These are phyloP conservation scores for Tuber borchii DNA, from an alignment of 495 filamentous ascomycete species.

Conservation along the genomic window DNA sequence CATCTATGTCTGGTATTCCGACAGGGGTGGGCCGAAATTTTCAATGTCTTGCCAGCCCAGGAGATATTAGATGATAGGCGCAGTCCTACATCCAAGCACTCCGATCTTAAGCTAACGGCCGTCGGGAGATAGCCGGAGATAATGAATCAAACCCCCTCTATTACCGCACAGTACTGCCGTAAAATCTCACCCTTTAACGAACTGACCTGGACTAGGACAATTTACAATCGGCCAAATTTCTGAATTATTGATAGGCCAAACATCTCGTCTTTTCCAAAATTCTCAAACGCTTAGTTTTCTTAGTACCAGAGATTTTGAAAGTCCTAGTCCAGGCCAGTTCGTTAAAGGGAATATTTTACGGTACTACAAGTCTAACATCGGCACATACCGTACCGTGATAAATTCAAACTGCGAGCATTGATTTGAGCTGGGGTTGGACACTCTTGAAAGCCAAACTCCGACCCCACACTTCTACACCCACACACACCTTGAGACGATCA, in stretches of 20 bases:
- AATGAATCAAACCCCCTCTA: background rate
- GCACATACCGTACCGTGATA: background rate
- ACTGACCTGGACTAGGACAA: no score
- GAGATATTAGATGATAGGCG: background rate
- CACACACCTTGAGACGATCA: background rate
- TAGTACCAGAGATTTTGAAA: no score
- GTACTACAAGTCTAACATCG: background rate
- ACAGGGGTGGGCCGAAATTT: no score
- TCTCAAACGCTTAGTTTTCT: no score
- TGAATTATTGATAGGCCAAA: no score
- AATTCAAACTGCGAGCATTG: background rate
- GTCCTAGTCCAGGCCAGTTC: no score
- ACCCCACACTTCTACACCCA: background rate
- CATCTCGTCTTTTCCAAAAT: no score
- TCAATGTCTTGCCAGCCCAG: no score
- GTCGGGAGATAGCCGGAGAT: background rate
- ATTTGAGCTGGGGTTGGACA: background rate
- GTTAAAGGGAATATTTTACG: no score
- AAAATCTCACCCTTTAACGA: no score
- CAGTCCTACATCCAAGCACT: background rate
- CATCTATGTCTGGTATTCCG: no score
- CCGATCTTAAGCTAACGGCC: background rate
- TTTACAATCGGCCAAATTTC: no score
- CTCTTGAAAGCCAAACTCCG: background rate
- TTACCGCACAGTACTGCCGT: background rate